Conservation (phyloP, 331 rosid species). For the Phaseolus coccineus region DNA sequence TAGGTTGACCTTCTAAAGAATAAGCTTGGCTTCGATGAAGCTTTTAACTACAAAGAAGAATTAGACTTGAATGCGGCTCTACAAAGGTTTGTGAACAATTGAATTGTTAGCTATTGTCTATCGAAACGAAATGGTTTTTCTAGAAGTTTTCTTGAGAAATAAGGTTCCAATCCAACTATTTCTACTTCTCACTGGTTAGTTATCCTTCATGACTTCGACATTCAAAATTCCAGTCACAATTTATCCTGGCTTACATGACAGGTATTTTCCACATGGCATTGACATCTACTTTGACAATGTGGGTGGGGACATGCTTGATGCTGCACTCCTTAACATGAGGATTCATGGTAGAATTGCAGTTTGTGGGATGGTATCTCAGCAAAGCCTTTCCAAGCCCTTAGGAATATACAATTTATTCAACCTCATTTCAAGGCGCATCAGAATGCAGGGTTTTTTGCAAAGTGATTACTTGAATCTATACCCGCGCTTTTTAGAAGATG, state of each 20-base stretch:
- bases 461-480: slow-evolving; percentile 72
- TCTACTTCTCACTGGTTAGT: neutral
- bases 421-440: slow-evolving; percentile 64
- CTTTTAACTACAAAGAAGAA: slow-evolving; percentile 65
- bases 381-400: slow-evolving; percentile 60
- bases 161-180: neutral
- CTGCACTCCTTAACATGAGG: slow-evolving; percentile 86
- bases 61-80: slow-evolving; percentile 53
- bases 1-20: slow-evolving; percentile 61
- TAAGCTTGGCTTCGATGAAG: slow-evolving; percentile 57
- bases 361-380: slow-evolving; percentile 85
- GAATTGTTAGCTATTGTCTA: neutral
- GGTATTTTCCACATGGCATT: slow-evolving; percentile 85
- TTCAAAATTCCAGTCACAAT: neutral
- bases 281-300: slow-evolving; percentile 93
- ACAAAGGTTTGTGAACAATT: slow-evolving; percentile 42
- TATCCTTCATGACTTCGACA: neutral
- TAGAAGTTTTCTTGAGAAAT: neutral
- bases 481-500: slow-evolving; percentile 69
- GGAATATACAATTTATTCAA: slow-evolving; percentile 61
- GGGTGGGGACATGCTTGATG: slow-evolving; percentile 90
- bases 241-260: slow-evolving; percentile 25
- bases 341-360: slow-evolving; percentile 77
- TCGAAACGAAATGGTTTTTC: neutral
- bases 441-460: slow-evolving; percentile 84